phyloP scores from a whole-genome alignment of 805 yeast species.

The Metschnikowia peoriensis region DNA sequence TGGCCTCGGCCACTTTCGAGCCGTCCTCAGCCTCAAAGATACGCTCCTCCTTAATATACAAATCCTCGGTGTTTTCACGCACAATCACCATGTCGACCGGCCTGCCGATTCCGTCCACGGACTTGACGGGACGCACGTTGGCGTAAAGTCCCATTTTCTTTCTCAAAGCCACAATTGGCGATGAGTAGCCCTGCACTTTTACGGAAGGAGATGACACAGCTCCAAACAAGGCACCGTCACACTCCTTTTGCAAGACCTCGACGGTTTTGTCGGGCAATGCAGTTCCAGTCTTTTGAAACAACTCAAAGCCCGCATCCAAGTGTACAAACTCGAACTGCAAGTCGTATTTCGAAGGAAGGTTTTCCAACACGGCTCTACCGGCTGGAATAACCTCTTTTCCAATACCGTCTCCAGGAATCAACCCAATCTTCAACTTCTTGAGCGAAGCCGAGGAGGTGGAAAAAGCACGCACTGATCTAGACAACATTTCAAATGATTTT shows the following conservation, averaged over 20 bases:
- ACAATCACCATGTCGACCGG: constrained; percentile 97
- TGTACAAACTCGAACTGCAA: constrained; percentile 82
- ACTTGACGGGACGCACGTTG: constrained; percentile 96
- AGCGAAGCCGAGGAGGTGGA: constrained; percentile 30
- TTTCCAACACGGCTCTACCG: constrained; percentile 83
- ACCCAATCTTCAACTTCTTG: constrained; percentile 47
- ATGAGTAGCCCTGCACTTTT: constrained; percentile 94
- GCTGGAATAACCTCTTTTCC: constrained; percentile 98
- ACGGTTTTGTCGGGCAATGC: constrained; percentile 95
- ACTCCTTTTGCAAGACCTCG: constrained; percentile 65
- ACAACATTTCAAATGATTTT: constrained; percentile 13
- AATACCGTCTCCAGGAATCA: constrained; percentile 98
- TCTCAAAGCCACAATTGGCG: constrained; percentile 98
- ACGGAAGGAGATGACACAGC: constrained; percentile 95
- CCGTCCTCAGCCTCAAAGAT: constrained; percentile 75
- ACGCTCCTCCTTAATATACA: constrained; percentile 91
- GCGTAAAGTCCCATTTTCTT: constrained; percentile 94
- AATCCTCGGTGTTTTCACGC: constrained; percentile 97
- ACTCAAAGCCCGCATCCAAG: constrained; percentile 91
- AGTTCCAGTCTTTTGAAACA: constrained; percentile 90
- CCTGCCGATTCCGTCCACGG: constrained; percentile 80
- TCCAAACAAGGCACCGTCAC: constrained; percentile 98
- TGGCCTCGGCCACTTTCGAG: constrained; percentile 92
- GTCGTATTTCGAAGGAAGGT: constrained; percentile 71
- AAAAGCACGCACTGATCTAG: constrained; percentile 27